Percentiles rank a stretch among this genome's conserved stretches.
These are phyloP conservation scores for Penicillium flavigenum DNA, from an alignment of 495 filamentous ascomycete genomes.

Conservation along the genomic window DNA sequence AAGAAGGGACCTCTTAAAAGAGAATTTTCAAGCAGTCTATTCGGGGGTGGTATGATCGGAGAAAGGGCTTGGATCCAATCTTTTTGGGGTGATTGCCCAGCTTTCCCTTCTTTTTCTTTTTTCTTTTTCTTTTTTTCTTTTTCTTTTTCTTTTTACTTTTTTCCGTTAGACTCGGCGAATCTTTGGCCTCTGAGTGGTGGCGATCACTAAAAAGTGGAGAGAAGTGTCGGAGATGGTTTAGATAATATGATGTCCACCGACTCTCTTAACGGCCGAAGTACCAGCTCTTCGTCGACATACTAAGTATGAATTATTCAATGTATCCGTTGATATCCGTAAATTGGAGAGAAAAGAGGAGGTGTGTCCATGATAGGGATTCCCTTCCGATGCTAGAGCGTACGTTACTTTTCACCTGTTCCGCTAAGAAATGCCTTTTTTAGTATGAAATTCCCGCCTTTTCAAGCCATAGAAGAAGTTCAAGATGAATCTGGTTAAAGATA, in stretches of 20 bases:
- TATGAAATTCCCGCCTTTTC: neutral
- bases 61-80: neutral
- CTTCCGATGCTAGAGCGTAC: conserved; percentile 1
- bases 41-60: conserved; percentile 3
- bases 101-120: neutral
- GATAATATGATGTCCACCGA: conserved; percentile 4
- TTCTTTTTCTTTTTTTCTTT: neutral
- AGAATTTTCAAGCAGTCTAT: conserved; percentile 5
- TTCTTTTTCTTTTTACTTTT: neutral
- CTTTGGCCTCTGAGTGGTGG: conserved; percentile 12
- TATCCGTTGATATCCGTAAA: neutral
- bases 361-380: neutral
- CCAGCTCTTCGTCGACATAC: neutral
- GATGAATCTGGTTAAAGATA: neutral
- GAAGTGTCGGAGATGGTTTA: neutral
- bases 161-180: conserved; percentile 10
- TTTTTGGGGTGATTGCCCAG: neutral
- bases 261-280: neutral
- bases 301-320: too few species aligned
- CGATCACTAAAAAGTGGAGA: conserved; percentile 5
- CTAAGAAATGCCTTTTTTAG: conserved; percentile 3
- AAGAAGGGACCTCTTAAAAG: conserved; percentile 5
- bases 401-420: neutral
- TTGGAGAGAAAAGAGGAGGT: conserved; percentile 1
- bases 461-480: neutral